A percentile compares a stretch with the other conserved stretches of the same genome.
These are phyloP conservation scores for Liquidambar formosana DNA, from an alignment of 164 flowering plant species.

Conservation along the genomic window DNA sequence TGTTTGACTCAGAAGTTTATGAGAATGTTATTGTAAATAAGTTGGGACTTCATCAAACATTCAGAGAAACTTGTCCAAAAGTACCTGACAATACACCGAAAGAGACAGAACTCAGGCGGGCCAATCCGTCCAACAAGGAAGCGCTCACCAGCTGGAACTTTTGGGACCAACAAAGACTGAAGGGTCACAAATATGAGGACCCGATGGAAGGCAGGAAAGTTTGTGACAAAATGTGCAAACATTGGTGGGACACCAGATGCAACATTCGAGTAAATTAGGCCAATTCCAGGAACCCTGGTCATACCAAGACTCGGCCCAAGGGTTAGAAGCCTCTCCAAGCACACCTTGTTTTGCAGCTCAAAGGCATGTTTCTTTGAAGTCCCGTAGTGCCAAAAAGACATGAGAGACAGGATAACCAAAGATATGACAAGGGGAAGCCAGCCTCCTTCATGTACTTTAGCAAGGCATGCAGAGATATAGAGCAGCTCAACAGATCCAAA, in stretches of 20 bases:
- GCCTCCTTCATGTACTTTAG: slow-evolving; percentile 53
- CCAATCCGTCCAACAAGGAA: slow-evolving; percentile 44
- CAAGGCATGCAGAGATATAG: slow-evolving; percentile 51
- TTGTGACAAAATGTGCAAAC: slow-evolving; percentile 54
- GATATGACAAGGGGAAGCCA: slow-evolving; percentile 56
- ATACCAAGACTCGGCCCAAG: slow-evolving; percentile 41
- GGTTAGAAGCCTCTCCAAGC: slow-evolving; percentile 36
- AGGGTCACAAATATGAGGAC: slow-evolving; percentile 41
- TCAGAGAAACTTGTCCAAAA: background rate
- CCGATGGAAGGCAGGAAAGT: slow-evolving; percentile 61
- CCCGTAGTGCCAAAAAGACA: slow-evolving; percentile 66
- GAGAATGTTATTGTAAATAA: background rate
- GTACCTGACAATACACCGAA: slow-evolving; percentile 36
- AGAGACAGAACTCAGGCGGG: slow-evolving; percentile 34
- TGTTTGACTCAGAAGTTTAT: background rate
- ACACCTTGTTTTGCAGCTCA: slow-evolving; percentile 44
- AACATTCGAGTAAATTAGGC: slow-evolving; percentile 43
- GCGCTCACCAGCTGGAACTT: slow-evolving; percentile 33
- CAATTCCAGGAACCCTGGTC: slow-evolving; percentile 46
- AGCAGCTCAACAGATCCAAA: slow-evolving; percentile 63
- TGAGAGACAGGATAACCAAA: slow-evolving; percentile 32
- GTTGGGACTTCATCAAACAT: background rate
- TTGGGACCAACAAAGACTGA: slow-evolving; percentile 40
- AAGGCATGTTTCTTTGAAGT: slow-evolving; percentile 37
- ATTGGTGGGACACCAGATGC: slow-evolving; percentile 51